A percentile compares a stretch with the other conserved stretches of the same genome.
phyloP scores from a whole-genome alignment of 2,329 filamentous ascomycete genomes.

The Ophiocordyceps camponoti-saundersi region DNA sequence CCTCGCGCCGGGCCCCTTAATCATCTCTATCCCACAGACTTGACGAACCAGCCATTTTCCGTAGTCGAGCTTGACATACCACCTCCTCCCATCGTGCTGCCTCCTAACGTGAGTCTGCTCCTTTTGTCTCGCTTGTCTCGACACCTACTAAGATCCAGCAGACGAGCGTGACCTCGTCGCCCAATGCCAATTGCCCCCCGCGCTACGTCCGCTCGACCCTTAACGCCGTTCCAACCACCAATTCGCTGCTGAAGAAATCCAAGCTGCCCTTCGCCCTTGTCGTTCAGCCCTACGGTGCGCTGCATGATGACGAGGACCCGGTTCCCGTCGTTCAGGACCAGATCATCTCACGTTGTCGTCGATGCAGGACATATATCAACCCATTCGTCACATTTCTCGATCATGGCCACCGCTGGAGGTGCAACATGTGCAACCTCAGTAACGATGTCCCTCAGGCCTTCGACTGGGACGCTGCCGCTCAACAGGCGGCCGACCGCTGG shows the following conservation, averaged over 20 bases:
- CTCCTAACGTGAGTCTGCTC: slow-evolving; percentile 59
- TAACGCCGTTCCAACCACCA: slow-evolving; percentile 82
- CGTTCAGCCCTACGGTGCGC: slow-evolving; percentile 84
- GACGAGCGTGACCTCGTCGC: slow-evolving; percentile 83
- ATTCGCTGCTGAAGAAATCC: slow-evolving; percentile 90
- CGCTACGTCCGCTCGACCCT: slow-evolving; percentile 93
- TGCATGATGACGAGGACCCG: slow-evolving; percentile 83
- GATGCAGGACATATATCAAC: slow-evolving; percentile 95
- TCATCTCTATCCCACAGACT: slow-evolving; percentile 80
- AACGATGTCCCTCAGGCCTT: slow-evolving; percentile 99
- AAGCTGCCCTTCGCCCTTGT: slow-evolving; percentile 89
- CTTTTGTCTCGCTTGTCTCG: not conserved
- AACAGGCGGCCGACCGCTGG: slow-evolving; percentile 86
- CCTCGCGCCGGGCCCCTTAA: slow-evolving; percentile 45
- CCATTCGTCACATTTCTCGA: slow-evolving; percentile 93
- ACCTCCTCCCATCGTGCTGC: slow-evolving; percentile 78
- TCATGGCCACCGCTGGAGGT: slow-evolving; percentile 93
- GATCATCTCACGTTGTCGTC: slow-evolving; percentile 88
- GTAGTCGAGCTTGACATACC: slow-evolving; percentile 82
- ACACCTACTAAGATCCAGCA: slow-evolving; percentile 17
- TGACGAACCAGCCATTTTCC: slow-evolving; percentile 86
- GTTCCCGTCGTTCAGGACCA: slow-evolving; percentile 91
- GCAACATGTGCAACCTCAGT: slow-evolving; percentile 98
- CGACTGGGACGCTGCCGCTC: slow-evolving; percentile 87
- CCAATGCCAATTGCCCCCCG: slow-evolving; percentile 75